These are phyloP conservation scores for Aspergillus sp. DNA, from an alignment of 2,329 filamentous ascomycete species.

Conservation along the genomic window DNA sequence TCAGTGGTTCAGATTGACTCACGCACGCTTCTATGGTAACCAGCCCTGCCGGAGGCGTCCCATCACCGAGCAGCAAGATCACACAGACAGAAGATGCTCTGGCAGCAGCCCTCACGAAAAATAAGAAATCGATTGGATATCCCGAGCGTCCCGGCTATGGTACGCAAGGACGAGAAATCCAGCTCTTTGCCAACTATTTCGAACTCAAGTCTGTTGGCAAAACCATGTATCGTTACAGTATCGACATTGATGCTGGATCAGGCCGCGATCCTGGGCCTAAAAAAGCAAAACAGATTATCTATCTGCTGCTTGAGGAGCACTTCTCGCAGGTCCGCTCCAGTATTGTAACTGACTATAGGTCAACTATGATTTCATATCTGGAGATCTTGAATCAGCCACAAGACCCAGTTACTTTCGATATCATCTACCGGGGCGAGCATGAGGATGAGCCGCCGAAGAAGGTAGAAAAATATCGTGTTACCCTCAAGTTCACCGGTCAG, in stretches of 20 bases:
- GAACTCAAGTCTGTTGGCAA: conserved; percentile 37
- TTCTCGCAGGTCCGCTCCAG: conserved; percentile 24
- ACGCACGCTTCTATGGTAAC: not conserved
- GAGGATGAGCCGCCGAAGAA: conserved; percentile 34
- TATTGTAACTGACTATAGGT: conserved; percentile 43
- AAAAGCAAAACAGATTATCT: conserved; percentile 50
- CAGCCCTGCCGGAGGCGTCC: conserved; percentile 23
- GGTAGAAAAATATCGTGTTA: conserved; percentile 38
- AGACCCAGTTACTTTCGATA: conserved; percentile 19
- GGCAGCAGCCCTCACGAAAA: conserved; percentile 24
- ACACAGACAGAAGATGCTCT: conserved; percentile 29
- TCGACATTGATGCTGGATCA: conserved; percentile 33
- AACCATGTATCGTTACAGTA: conserved; percentile 43
- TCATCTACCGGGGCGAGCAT: conserved; percentile 37
- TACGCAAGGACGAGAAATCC: conserved; percentile 30
- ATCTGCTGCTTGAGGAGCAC: conserved; percentile 45
- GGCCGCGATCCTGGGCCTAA: conserved; percentile 34
- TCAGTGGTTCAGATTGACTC: not conserved
- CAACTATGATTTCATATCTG: conserved; percentile 36
- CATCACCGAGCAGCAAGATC: conserved; percentile 25
- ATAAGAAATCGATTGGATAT: conserved; percentile 22
- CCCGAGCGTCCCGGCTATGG: conserved; percentile 41
- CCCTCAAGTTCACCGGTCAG: conserved; percentile 32
- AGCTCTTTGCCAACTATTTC: conserved; percentile 43
- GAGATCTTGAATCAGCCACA: conserved; percentile 25